Evolutionary conservation across 768 basidiomycete genomes (phyloP).

Genomic region (Lactarius pseudohatsudake): DNA sequence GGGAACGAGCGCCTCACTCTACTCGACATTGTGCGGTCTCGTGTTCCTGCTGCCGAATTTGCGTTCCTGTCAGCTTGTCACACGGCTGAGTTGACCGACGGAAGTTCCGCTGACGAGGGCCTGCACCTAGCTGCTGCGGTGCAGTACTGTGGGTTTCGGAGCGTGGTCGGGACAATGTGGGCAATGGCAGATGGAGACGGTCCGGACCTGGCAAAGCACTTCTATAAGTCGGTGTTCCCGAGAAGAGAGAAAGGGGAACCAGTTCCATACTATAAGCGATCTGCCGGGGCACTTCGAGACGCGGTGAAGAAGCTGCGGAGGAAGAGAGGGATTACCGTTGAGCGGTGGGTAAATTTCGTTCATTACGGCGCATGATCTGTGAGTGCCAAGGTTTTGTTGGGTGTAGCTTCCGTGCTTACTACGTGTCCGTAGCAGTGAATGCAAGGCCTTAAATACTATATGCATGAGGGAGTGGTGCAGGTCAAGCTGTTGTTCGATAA

Average conservation of each 20-base stretch:
- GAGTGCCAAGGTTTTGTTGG: neutral
- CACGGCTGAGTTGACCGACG: neutral
- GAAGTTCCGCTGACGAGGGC: neutral
- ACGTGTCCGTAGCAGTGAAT: too few relatives aligned
- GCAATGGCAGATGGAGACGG: neutral
- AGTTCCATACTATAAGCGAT: neutral
- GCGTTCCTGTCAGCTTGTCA: neutral
- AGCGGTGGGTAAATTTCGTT: conserved; percentile 10
- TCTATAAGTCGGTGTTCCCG: neutral
- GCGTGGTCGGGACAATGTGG: neutral
- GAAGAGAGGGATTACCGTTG: neutral
- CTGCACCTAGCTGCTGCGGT: neutral
- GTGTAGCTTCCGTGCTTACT: neutral
- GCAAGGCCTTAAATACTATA: too few relatives aligned
- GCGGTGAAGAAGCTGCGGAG: neutral
- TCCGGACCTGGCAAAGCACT: neutral
- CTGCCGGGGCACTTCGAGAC: neutral
- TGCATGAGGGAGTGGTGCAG: too few relatives aligned
- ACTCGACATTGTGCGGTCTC: neutral
- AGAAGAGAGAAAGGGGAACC: neutral
- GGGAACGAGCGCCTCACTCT: neutral
- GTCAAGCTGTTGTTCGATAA: too few relatives aligned
- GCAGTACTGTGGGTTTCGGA: neutral
- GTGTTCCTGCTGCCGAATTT: neutral
- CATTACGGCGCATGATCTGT: neutral